Base-by-base conservation (phyloP, 805 yeast species). In the Ogataea populi-albae region DNA sequence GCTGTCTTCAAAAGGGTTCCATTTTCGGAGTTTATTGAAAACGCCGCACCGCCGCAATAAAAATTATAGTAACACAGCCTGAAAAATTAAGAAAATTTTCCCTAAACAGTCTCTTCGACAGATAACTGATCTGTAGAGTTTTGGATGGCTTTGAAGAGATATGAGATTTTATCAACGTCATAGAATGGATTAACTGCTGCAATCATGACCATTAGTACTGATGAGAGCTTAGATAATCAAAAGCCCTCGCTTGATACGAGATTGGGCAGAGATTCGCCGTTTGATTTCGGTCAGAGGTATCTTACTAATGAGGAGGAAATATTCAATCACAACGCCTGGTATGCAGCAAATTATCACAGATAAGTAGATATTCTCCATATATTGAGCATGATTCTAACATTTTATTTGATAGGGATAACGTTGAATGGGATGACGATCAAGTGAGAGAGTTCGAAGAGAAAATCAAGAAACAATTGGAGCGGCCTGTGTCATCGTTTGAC, bases 371-470 rank as follows among this genome's bases (percentile, higher is more conserved):
- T 19, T 17, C 16, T 16, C 24, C 22, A n/a, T 11, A 4, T 6
- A 21, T 31, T 9, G 9, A 21, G 6, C 17, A 26, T 31, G 17
- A 31, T 9, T 30, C 23, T 17, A 10, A 24, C 27, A 12, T 26
- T 69, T 78, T 25, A 7, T 7, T n/a, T n/a, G 9, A 9, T 7
- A 25, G 28, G 84, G 98, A 93, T 59, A 95, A 93, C 57, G 97
- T 88, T 22, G 96, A 87, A 54, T 89, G 96, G 96, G 97, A 95
- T 32, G 88, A 84, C 34, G 95, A 87, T 49, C 97, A 93, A 57
- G 59, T 80, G 10, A 54, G 66, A 15, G 79, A 82, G 45, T 96
- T 96, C 3, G 73, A 82, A 52, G 79, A 72, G 49, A 78, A 81
- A 57, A 82, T 91, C 23, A 61, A 75, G 16, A 74, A 77, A 45